phyloP scores from a whole-genome alignment of 2,329 filamentous ascomycete species.

The Cercospora citrullina region DNA sequence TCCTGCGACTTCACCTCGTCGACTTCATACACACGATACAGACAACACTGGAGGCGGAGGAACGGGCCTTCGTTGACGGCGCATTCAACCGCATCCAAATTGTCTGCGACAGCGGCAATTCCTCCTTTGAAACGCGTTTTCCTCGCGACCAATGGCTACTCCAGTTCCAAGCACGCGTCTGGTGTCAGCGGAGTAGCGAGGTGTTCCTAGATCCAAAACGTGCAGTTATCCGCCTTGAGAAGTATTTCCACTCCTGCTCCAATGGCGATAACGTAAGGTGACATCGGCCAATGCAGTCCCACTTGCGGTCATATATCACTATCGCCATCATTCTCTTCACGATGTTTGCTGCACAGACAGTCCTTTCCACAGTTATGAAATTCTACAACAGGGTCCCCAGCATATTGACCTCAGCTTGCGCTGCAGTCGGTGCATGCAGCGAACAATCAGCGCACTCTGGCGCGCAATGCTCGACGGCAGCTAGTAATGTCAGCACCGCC shows the following conservation, averaged over 20 bases:
- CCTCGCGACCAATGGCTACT: slow-evolving; percentile 10
- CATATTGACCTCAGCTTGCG: slow-evolving; percentile 24
- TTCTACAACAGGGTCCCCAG: slow-evolving; percentile 27
- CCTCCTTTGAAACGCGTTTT: background rate
- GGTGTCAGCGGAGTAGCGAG: background rate
- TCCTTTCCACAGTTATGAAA: slow-evolving; percentile 35
- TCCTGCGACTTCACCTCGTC: background rate
- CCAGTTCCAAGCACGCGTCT: slow-evolving; percentile 1
- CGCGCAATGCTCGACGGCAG: slow-evolving; percentile 14
- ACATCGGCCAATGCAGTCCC: slow-evolving; percentile 19
- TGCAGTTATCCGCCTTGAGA: background rate
- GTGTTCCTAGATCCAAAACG: background rate
- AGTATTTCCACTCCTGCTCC: background rate
- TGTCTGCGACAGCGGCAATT: background rate
- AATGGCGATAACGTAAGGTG: slow-evolving; percentile 3
- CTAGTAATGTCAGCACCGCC: slow-evolving; percentile 42
- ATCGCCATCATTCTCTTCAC: slow-evolving; percentile 30
- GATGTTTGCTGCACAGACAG: slow-evolving; percentile 31
- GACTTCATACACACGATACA: background rate
- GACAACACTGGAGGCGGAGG: background rate
- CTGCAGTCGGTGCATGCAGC: slow-evolving; percentile 6
- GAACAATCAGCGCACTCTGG: background rate
- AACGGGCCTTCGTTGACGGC: background rate
- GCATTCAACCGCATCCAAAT: background rate
- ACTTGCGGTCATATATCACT: slow-evolving; percentile 28